A percentile compares a stretch with the other conserved stretches of the same genome.
Conservation (phyloP, 768 basidiomycete species). For the Lactarius vividus region DNA sequence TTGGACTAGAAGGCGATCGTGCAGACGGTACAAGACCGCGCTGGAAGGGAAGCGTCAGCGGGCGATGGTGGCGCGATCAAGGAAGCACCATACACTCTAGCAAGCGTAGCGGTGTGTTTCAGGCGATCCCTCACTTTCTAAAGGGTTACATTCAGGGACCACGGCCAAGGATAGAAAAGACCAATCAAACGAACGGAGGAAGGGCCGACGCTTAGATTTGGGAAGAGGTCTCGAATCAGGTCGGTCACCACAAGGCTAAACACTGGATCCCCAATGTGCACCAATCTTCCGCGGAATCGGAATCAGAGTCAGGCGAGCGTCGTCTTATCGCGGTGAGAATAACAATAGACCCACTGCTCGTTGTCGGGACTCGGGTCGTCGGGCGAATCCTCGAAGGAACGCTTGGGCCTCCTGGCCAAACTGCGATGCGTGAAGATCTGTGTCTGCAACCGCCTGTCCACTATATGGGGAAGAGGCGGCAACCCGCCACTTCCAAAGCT, state of each 20-base stretch:
- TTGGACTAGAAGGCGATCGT: slow-evolving; percentile 12
- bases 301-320: neutral
- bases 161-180: neutral
- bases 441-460: neutral
- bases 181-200: slow-evolving; percentile 15
- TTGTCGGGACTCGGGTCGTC: slow-evolving; percentile 11
- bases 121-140: slow-evolving; percentile 24
- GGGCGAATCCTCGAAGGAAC: slow-evolving; percentile 20
- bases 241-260: slow-evolving; percentile 16
- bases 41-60: slow-evolving; percentile 10
- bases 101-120: slow-evolving; percentile 14
- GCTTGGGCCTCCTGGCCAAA: slow-evolving; percentile 8
- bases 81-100: slow-evolving; percentile 4
- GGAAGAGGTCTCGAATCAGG: slow-evolving; percentile 14
- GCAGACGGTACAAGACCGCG: slow-evolving; percentile 16
- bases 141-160: neutral
- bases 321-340: neutral
- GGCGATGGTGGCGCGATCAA: neutral
- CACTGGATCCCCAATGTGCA: slow-evolving; percentile 22
- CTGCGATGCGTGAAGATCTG: slow-evolving; percentile 21
- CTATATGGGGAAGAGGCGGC: slow-evolving; percentile 15
- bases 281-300: slow-evolving; percentile 1
- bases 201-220: slow-evolving; percentile 16
- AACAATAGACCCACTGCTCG: slow-evolving; percentile 8
- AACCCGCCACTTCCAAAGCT: neutral